These are phyloP conservation scores for Pholiota microspora DNA, from an alignment of 768 basidiomycete genomes.

Conservation along the genomic window DNA sequence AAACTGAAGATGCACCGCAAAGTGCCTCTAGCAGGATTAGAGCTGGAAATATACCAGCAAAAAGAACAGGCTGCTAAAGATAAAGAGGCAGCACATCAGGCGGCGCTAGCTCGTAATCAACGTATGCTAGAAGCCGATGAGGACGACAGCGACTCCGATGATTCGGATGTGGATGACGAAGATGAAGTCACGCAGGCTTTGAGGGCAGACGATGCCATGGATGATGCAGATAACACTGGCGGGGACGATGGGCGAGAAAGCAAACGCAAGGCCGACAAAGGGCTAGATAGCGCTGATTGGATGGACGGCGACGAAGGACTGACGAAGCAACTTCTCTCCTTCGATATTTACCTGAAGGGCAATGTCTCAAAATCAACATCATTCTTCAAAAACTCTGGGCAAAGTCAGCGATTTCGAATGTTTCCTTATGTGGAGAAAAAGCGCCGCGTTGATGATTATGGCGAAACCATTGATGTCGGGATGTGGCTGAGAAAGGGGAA, in stretches of 20 bases:
- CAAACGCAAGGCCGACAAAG: constrained; percentile 45
- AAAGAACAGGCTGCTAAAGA: constrained; percentile 78
- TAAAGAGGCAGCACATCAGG: constrained; percentile 84
- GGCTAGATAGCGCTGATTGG: constrained; percentile 60
- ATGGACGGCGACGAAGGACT: constrained; percentile 75
- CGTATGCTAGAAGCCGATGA: constrained; percentile 94
- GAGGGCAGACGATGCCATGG: constrained; percentile 48
- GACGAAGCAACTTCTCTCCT: constrained; percentile 76
- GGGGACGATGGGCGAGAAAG: constrained; percentile 22
- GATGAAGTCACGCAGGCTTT: constrained; percentile 58
- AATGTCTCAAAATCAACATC: constrained; percentile 84
- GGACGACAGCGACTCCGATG: constrained; percentile 71
- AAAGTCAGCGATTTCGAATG: constrained; percentile 88
- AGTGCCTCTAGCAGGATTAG: constrained; percentile 84
- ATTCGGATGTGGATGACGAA: constrained; percentile 68
- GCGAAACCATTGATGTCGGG: constrained; percentile 92
- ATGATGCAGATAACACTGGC: constrained; percentile 31
- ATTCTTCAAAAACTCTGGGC: constrained; percentile 81
- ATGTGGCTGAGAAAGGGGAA: constrained; percentile 94
- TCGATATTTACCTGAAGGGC: constrained; percentile 97
- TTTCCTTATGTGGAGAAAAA: constrained; percentile 96
- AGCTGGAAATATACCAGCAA: constrained; percentile 77
- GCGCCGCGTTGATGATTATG: constrained; percentile 90
- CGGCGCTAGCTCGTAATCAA: constrained; percentile 77
- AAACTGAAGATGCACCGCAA: constrained; percentile 80